Base-by-base conservation (phyloP, 2,329 filamentous ascomycete genomes). In the Fusarium sp. region DNA sequence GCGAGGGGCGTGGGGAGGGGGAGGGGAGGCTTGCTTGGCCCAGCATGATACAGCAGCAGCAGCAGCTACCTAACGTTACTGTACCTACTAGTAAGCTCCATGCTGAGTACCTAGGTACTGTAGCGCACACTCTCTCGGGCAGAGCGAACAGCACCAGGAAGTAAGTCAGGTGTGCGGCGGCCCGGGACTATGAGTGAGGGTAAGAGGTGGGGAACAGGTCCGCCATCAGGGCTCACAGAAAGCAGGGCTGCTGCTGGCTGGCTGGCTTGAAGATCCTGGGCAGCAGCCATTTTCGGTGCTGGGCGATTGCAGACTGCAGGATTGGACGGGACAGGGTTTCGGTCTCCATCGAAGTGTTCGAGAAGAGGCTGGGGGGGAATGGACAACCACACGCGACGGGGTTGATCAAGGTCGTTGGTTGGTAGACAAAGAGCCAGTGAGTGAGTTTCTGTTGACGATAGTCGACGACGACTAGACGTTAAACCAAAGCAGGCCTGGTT, bases 191-290 rank as follows among this genome's bases (percentile, higher is more conserved):
- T 56, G 56, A 63, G 45, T 63, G 39, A 74, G 22, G 60, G 64
- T 50, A 37, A 60, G 65, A 65, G 62, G 68, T 75, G 72, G 72
- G 54, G 72, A 64, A 75, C 60, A 45, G 54, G 39, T 56, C 27
- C 60, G 63, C 64, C 59, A 56, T 66, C 71, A 71, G 74, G 74
- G 74, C 71, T 72, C 71, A 75, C 29, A 16, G 43, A 45, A 45
- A 45, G 41, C 41, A 45, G 20, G 24, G 29, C 29, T 31, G 41
- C 41, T 45, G 45, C 22, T 24, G 14, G 43, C n/a, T 43, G 39
- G 39, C 45, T 27, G 45, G 22, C 22, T 65, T 65, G 58, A 65
- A 45, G 50, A 76, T 63, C 72, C 62, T 67, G 48, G 58, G 52
- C 66, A 71, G 45, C 54, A 73, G 45, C 54, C 65, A 62, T 37